Conservation (phyloP, 441 rosid species). For the Hura crepitans region DNA sequence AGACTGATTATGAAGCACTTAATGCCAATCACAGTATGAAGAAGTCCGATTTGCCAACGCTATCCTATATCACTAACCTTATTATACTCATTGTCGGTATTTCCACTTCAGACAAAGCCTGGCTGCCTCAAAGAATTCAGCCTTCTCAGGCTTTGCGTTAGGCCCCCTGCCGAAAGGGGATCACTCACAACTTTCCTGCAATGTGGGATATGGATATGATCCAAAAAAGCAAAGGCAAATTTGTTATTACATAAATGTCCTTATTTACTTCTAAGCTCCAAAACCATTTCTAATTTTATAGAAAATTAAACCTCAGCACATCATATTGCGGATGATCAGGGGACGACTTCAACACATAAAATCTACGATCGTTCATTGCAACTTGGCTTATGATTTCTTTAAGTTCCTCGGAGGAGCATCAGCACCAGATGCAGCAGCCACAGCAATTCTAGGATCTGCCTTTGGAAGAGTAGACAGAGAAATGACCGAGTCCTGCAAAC, state of each 20-base stretch:
- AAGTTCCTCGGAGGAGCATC: slow-evolving; percentile 60
- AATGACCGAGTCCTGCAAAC: slow-evolving; percentile 62
- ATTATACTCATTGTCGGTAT: slow-evolving; percentile 43
- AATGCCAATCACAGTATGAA: background rate
- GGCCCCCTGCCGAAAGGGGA: slow-evolving; percentile 48
- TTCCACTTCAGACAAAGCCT: slow-evolving; percentile 37
- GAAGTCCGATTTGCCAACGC: background rate
- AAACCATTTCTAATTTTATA: background rate
- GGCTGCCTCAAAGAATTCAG: slow-evolving; percentile 57
- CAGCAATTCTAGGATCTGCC: slow-evolving; percentile 54
- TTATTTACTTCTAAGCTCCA: background rate
- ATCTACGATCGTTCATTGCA: slow-evolving; percentile 56
- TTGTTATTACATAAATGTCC: background rate
- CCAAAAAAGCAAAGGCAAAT: slow-evolving; percentile 3
- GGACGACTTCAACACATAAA: slow-evolving; percentile 60
- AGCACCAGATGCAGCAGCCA: slow-evolving; percentile 53
- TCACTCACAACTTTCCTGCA: slow-evolving; percentile 62
- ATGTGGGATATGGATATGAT: background rate
- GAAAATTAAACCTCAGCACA: slow-evolving; percentile 47
- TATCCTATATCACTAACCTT: slow-evolving; percentile 45
- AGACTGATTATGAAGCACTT: background rate
- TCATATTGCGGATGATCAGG: slow-evolving; percentile 68
- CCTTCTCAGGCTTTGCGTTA: slow-evolving; percentile 60
- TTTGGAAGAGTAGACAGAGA: slow-evolving; percentile 58
- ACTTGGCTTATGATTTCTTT: slow-evolving; percentile 47